A percentile compares a stretch with the other conserved stretches of the same genome.
phyloP scores from a whole-genome alignment of 2,329 filamentous ascomycete species.

The Fusarium equiseti region DNA sequence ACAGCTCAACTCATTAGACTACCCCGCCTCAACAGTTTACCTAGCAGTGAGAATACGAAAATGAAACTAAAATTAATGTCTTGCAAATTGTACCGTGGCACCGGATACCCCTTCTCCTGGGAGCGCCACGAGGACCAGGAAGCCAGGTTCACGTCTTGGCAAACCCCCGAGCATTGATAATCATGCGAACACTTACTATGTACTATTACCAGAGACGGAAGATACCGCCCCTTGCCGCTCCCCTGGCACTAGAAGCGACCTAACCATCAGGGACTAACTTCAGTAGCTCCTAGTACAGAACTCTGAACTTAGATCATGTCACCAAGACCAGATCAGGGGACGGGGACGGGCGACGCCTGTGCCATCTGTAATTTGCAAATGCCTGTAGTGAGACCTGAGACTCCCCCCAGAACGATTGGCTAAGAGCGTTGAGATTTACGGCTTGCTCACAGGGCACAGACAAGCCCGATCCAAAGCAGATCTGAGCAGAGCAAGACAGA shows the following conservation, averaged over 20 bases:
- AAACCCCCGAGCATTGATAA: not conserved
- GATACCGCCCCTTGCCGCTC: constrained; percentile 11
- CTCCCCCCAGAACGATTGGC: not conserved
- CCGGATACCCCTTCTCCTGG: constrained; percentile 9
- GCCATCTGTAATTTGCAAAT: constrained; percentile 9
- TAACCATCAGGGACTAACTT: not conserved
- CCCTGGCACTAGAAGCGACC: not conserved
- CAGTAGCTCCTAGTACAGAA: not conserved
- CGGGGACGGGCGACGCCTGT: not conserved
- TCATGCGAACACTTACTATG: not conserved
- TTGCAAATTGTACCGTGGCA: constrained; percentile 22
- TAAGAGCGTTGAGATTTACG: constrained; percentile 2
- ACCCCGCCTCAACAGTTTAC: constrained; percentile 24
- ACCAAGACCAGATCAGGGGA: not conserved
- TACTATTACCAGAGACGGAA: constrained; percentile 6
- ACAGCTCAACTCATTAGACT: not conserved
- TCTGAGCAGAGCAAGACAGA: not conserved
- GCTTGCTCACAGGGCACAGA: not conserved
- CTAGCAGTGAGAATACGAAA: not conserved
- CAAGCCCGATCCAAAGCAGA: not conserved
- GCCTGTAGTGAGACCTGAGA: constrained; percentile 12
- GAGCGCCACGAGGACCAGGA: constrained; percentile 3
- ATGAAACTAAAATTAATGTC: constrained; percentile 14
- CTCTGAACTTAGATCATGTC: not conserved
- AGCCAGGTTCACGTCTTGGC: constrained; percentile 16